Evolutionary conservation across 306 rosid genomes (phyloP), one percentile per base, ranked within the genome.

Genomic region (Casuarina equisetifolia): DNA sequence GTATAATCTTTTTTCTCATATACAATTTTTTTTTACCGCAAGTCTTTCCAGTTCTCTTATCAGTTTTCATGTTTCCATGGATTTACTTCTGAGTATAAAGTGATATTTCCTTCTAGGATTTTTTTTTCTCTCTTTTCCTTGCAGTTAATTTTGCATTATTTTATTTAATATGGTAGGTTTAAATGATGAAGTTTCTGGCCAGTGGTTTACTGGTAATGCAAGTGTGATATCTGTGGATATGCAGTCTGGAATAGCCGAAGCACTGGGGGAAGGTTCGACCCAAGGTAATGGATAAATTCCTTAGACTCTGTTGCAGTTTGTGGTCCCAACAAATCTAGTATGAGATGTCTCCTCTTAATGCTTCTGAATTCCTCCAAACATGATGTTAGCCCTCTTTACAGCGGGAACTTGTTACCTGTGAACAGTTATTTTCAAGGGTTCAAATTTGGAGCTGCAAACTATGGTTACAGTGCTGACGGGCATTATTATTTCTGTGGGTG

Each of bases 261-360:
- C 94, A 76, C 75, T 88, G 80, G 95, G 90, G 73, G 90, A 90
- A 69, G 98, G 98, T 85, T 84, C 90, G 75, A 93, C 93, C 20
- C 89, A 92, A 91, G 97, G 98, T 94, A 73, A 76, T 77, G 64
- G 52, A 72, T 77, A 70, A 80, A 79, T 74, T 49, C 49, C 62
- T 63, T 63, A 69, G 19, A 62, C 50, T 74, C 12, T 25, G 74
- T 54, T 62, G 68, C 44, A 57, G 49, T 2, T 40, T 5, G 64
- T 39, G 58, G 12, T 61, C n/a, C 50, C 16, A 19, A 36, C 52
- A 16, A 51, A 66, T 48, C 67, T 64, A 20, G 32, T 42, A 35
- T 70, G 10, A 75, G 19, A 17, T 54, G 13, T 77, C 3, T 43
- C 57, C 12, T 17, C 58, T 49, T 44, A 36, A 17, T 73, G 42